Conservation (phyloP, 164 flowering plant species). For the Saururus chinensis region DNA sequence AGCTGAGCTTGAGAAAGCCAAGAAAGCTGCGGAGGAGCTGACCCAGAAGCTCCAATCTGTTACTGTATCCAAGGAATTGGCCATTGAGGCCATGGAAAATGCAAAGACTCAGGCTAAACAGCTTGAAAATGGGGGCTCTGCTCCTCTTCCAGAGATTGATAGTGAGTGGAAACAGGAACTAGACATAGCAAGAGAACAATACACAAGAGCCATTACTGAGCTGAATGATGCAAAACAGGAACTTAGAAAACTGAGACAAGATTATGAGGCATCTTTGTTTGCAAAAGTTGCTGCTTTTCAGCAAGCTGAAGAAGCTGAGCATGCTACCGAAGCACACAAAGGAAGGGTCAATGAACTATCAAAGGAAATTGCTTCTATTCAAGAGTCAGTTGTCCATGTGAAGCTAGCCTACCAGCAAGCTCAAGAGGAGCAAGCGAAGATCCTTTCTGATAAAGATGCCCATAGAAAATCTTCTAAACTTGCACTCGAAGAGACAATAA, state of each 20-base stretch:
- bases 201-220: slow-evolving; percentile 36
- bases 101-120: slow-evolving; percentile 46
- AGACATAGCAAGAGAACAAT: slow-evolving; percentile 45
- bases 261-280: slow-evolving; percentile 41
- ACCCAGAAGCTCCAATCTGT: slow-evolving; percentile 38
- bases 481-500: slow-evolving; percentile 43
- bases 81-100: slow-evolving; percentile 44
- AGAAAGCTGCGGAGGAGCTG: slow-evolving; percentile 56
- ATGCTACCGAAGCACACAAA: slow-evolving; percentile 35
- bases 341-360: slow-evolving; percentile 52
- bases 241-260: slow-evolving; percentile 52
- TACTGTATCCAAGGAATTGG: slow-evolving; percentile 47
- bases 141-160: slow-evolving; percentile 12
- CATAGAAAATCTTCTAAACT: slow-evolving; percentile 41
- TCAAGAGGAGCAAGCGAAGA: slow-evolving; percentile 49
- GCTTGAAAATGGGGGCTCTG: slow-evolving; percentile 35
- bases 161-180: slow-evolving; percentile 41
- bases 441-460: slow-evolving; percentile 51
- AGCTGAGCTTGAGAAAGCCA: slow-evolving; percentile 68
- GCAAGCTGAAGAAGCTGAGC: slow-evolving; percentile 52
- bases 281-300: slow-evolving; percentile 47
- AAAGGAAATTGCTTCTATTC: slow-evolving; percentile 46
- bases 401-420: slow-evolving; percentile 52
- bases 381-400: slow-evolving; percentile 49
- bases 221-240: slow-evolving; percentile 77